phyloP scores from a whole-genome alignment of 495 filamentous ascomycete species.

The Letharia lupina region DNA sequence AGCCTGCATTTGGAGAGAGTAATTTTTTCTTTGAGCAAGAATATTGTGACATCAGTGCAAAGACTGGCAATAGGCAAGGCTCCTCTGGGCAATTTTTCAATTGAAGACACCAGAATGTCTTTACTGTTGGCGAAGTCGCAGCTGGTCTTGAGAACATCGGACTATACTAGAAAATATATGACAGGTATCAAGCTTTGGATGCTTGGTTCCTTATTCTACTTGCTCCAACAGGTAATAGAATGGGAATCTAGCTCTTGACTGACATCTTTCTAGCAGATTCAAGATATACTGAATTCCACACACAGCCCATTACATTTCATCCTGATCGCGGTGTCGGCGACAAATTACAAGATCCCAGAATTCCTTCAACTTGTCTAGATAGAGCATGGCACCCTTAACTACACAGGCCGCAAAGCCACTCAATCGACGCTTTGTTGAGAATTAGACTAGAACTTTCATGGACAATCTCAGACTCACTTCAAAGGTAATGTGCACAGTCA shows the following conservation, averaged over 20 bases:
- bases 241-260: too few species aligned
- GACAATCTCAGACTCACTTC: neutral
- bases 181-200: too few species aligned
- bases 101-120: too few species aligned
- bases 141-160: too few species aligned
- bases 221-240: too few species aligned
- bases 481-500: slow-evolving; percentile 5
- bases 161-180: too few species aligned
- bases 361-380: neutral
- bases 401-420: neutral
- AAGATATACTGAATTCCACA: too few species aligned
- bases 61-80: neutral
- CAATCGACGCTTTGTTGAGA: neutral
- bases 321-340: neutral
- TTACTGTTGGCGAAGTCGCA: too few species aligned
- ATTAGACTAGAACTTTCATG: neutral
- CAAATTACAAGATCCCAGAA: neutral
- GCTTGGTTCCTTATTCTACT: too few species aligned
- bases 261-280: neutral
- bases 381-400: neutral
- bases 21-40: neutral
- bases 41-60: neutral
- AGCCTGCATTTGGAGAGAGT: slow-evolving; percentile 1
- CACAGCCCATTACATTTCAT: neutral
- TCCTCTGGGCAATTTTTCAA: neutral